These are phyloP conservation scores for Grigorovia transvaalensis DNA, from an alignment of 805 yeast genomes.

Conservation along the genomic window DNA sequence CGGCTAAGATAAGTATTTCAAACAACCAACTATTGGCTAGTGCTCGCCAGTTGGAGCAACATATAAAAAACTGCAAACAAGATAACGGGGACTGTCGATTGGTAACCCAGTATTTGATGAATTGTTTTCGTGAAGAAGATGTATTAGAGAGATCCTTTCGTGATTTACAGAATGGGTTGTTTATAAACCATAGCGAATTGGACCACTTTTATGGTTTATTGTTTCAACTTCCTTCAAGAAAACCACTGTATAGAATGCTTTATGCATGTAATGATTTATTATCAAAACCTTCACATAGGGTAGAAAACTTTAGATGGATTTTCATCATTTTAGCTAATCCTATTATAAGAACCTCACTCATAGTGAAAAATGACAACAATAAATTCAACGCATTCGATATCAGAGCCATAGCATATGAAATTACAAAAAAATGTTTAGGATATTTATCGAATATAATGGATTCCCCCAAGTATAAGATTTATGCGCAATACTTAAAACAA, in stretches of 20 bases:
- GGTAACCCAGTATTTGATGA: constrained; percentile 37
- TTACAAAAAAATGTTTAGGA: constrained; percentile 61
- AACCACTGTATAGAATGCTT: constrained; percentile 49
- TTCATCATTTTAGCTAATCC: constrained; percentile 65
- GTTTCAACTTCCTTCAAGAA: constrained; percentile 43
- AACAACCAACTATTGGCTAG: constrained; percentile 1
- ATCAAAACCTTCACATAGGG: constrained; percentile 33
- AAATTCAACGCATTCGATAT: constrained; percentile 39
- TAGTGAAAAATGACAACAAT: constrained; percentile 18
- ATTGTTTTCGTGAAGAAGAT: constrained; percentile 37
- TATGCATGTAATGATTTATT: constrained; percentile 42
- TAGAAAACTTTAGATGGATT: constrained; percentile 41
- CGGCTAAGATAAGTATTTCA: background rate
- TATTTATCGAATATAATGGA: constrained; percentile 34
- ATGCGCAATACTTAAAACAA: constrained; percentile 9
- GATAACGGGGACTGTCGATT: constrained; percentile 29
- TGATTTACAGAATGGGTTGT: background rate
- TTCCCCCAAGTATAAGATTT: constrained; percentile 1
- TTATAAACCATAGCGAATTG: constrained; percentile 41
- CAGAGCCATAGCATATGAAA: constrained; percentile 50
- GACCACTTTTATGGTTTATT: constrained; percentile 37
- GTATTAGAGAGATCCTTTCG: constrained; percentile 48
- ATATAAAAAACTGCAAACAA: constrained; percentile 4
- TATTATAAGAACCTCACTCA: constrained; percentile 38
- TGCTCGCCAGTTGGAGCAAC: constrained; percentile 2